These are phyloP conservation scores for Tubosaeta sp. DNA, from an alignment of 768 basidiomycete genomes.

Conservation along the genomic window DNA sequence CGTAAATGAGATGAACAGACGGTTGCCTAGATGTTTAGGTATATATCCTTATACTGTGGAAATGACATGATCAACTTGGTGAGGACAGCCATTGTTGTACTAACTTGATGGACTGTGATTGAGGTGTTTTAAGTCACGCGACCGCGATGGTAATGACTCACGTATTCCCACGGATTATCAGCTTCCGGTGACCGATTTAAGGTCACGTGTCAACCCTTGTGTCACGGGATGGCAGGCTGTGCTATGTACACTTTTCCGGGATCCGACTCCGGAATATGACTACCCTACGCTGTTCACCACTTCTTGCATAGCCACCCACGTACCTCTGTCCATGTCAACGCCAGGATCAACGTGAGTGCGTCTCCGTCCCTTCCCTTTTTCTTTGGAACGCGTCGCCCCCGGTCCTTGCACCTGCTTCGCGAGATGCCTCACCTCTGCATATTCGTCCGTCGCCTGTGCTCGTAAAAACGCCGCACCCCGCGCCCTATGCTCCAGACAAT, in stretches of 20 bases:
- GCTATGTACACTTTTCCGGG: too few species aligned
- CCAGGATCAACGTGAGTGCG: slow-evolving; percentile 4
- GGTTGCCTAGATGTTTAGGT: not conserved
- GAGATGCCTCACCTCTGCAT: slow-evolving; percentile 66
- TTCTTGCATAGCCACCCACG: slow-evolving; percentile 24
- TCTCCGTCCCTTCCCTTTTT: not conserved
- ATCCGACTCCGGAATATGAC: too few species aligned
- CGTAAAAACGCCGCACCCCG: slow-evolving; percentile 60
- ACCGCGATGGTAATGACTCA: too few species aligned
- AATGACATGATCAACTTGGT: not conserved
- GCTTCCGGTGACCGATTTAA: too few species aligned
- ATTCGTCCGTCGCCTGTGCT: slow-evolving; percentile 72
- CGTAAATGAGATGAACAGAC: not conserved
- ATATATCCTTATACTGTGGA: not conserved
- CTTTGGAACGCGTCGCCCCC: not conserved
- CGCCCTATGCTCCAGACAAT: slow-evolving; percentile 67
- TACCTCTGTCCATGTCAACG: slow-evolving; percentile 5
- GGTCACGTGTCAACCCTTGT: too few species aligned
- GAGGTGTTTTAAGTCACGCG: too few species aligned
- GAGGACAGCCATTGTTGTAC: not conserved
- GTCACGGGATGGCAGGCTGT: too few species aligned
- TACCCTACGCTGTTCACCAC: slow-evolving; percentile 15
- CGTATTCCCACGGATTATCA: too few species aligned
- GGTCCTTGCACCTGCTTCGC: slow-evolving; percentile 41
- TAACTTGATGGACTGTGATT: too few species aligned